Base-by-base conservation (phyloP, 768 basidiomycete species). In the Botryobasidium botryosum region DNA sequence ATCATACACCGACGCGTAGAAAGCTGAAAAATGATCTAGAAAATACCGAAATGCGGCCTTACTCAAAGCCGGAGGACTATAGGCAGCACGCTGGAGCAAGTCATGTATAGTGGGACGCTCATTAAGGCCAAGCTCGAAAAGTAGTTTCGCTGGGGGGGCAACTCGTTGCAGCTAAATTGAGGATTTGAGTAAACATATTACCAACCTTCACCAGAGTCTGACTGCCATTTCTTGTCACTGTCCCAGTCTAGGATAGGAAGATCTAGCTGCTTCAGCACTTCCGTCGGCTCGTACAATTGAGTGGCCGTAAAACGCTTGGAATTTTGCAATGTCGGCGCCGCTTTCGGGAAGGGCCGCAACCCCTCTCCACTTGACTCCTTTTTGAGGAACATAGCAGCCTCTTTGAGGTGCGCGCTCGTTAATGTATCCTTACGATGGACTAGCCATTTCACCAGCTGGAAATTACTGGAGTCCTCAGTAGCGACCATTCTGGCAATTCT, bases 191-290 rank as follows among this genome's bases (percentile, higher is more conserved):
- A n/a, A n/a, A 25, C n/a, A n/a, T n/a, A n/a, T n/a, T n/a, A n/a
- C n/a, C n/a, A n/a, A 82, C 90, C 87, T 77, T 94, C 91, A 23
- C 88, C 86, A 0, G 87, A 87, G 7, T 69, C 71, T 4, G 67
- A 61, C 47, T 72, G 70, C 92, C 92, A 99, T 57, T 80, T 88
- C n/a, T n/a, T n/a, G 1, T 75, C 66, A 21, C 64, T 65, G 1
- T 81, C 79, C 92, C 92, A 99, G 52, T 88, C 86, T 35, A 97
- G 67, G 3, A 94, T 57, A 3, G 91, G 87, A 20, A 97, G 61
- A 5, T 72, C 71, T 5, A 97, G 63, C 40, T 72, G 66, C 12
- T 84, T 70, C 44, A 90, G 74, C 2, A 68, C 64, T 28, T 79
- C 77, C 1, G 68, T 51, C 1, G 94, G 92, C 55, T 96, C 92